phyloP scores from a whole-genome alignment of 2,329 filamentous ascomycete genomes.

The Penicillium sumatraense region DNA sequence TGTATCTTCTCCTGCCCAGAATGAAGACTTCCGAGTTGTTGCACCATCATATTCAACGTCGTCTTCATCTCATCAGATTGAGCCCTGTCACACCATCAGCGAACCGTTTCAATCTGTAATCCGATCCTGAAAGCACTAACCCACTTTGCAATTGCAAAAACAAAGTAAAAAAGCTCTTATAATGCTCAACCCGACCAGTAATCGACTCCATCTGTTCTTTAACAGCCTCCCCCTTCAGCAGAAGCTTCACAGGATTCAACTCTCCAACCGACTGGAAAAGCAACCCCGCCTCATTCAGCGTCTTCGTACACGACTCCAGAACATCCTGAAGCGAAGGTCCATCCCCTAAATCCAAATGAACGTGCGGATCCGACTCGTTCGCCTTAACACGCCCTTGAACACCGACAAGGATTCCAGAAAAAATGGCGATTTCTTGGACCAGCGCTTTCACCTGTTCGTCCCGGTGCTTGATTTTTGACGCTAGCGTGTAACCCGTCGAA shows the following conservation, averaged over 20 bases:
- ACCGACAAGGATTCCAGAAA: background rate
- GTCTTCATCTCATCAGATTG: background rate
- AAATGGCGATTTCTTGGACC: background rate
- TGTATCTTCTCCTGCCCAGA: background rate
- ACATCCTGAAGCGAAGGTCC: background rate
- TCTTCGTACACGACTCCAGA: background rate
- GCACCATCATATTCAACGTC: background rate
- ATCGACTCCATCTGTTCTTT: background rate
- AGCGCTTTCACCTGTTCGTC: background rate
- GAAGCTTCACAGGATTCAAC: background rate
- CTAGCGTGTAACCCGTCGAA: background rate
- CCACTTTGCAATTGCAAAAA: background rate
- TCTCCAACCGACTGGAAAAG: background rate
- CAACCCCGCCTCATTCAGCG: background rate
- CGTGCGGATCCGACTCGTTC: background rate
- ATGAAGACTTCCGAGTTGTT: background rate
- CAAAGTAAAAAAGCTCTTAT: background rate
- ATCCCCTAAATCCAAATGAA: background rate
- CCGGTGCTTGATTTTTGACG: background rate
- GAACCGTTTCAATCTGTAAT: too few species aligned
- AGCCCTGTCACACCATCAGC: too few species aligned
- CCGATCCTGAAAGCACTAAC: too few species aligned
- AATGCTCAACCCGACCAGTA: background rate
- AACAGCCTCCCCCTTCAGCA: background rate
- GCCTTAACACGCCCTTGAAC: background rate